phyloP scores from a whole-genome alignment of 1,139 yeast genomes.

The Petasospora fabianii region DNA sequence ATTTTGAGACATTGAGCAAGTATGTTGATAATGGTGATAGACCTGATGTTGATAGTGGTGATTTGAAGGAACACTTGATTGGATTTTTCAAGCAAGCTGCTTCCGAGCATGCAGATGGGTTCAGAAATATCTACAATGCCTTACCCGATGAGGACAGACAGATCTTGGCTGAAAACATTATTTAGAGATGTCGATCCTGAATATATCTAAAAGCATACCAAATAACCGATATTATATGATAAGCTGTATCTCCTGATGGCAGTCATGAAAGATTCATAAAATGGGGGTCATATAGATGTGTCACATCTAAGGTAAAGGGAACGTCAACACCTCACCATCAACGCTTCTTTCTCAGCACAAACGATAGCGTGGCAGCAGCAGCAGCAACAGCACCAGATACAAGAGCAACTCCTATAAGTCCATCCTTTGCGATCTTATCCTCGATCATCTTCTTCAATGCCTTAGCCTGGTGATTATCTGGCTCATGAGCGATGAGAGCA shows the following conservation, averaged over 20 bases:
- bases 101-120: constrained; percentile 47
- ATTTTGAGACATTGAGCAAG: constrained; percentile 25
- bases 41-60: constrained; percentile 22
- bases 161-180: constrained; percentile 44
- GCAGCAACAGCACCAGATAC: constrained; percentile 83
- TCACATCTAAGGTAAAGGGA: too few relatives aligned
- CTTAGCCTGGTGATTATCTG: constrained; percentile 74
- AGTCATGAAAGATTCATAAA: too few relatives aligned
- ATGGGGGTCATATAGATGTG: neutral
- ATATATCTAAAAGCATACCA: neutral
- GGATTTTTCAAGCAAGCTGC: constrained; percentile 66
- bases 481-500: constrained; percentile 71
- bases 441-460: constrained; percentile 74
- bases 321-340: too few relatives aligned
- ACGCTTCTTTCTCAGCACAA: constrained; percentile 38
- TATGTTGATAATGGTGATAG: constrained; percentile 14
- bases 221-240: too few relatives aligned
- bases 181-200: too few relatives aligned
- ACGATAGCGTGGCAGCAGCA: constrained; percentile 68
- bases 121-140: constrained; percentile 46
- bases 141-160: constrained; percentile 57
- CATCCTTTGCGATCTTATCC: constrained; percentile 80
- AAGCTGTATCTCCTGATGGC: too few relatives aligned
- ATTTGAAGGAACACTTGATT: constrained; percentile 43
- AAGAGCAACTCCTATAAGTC: constrained; percentile 81